phyloP scores from a whole-genome alignment of 129 eudicot genomes.

The Deinandra increscens region DNA sequence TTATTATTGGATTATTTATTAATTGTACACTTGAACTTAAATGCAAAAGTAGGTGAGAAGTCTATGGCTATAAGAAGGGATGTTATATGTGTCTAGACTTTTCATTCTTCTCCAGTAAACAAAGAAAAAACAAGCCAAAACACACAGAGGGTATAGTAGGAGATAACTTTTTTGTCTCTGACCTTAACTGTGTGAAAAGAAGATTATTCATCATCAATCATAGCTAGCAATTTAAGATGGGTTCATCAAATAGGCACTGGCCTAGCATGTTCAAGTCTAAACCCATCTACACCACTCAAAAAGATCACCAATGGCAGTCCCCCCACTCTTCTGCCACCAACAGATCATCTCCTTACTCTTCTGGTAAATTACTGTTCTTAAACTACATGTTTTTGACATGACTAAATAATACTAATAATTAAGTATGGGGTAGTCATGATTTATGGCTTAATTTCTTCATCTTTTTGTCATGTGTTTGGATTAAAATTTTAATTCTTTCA shows the following conservation, averaged over 20 bases:
- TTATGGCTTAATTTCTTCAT: neutral
- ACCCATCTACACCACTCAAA: conserved; percentile 48
- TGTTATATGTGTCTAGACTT: conserved; percentile 33
- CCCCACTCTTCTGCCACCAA: conserved; percentile 36
- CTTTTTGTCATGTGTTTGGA: neutral
- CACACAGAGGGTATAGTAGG: conserved; percentile 5
- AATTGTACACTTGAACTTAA: conserved; percentile 37
- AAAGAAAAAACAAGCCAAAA: conserved; percentile 30
- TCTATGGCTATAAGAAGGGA: conserved; percentile 56
- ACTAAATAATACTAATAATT: no score
- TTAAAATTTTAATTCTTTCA: neutral
- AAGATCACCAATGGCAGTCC: conserved; percentile 57
- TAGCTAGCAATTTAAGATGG: conserved; percentile 39
- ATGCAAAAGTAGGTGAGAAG: conserved; percentile 63
- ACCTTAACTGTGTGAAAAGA: neutral
- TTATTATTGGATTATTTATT: conserved; percentile 24
- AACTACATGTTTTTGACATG: neutral
- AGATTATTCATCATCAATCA: conserved; percentile 36
- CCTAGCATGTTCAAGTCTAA: conserved; percentile 98
- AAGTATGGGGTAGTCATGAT: conserved; percentile 4
- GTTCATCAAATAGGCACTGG: conserved; percentile 97
- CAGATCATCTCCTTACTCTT: conserved; percentile 41
- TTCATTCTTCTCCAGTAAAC: conserved; percentile 37
- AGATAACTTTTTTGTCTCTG: conserved; percentile 19
- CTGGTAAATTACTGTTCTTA: conserved; percentile 34